These are phyloP conservation scores for Geoglossum glabrum DNA, from an alignment of 495 filamentous ascomycete genomes.

Conservation along the genomic window DNA sequence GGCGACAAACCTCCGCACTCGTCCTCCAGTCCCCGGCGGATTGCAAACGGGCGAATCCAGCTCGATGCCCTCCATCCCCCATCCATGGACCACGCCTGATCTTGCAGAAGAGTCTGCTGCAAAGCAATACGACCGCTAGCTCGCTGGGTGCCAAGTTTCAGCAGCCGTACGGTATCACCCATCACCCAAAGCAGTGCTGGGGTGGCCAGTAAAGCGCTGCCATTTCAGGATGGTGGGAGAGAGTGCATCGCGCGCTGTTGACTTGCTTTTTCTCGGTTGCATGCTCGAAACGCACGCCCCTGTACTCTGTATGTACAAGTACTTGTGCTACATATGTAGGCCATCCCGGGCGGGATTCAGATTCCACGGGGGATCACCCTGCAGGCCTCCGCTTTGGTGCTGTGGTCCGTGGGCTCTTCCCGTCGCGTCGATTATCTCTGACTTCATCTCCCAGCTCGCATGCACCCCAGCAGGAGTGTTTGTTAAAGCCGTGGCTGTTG, in stretches of 20 bases:
- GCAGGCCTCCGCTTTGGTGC: background rate
- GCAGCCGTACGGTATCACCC: background rate
- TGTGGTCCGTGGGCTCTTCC: slow-evolving; percentile 1
- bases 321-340: too few species aligned
- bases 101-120: background rate
- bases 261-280: background rate
- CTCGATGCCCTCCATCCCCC: background rate
- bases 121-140: background rate
- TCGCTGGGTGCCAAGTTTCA: background rate
- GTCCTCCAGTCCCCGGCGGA: background rate
- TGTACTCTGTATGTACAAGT: too few species aligned
- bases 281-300: background rate
- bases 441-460: background rate
- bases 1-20: background rate
- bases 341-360: background rate
- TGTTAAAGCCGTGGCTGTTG: background rate
- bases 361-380: background rate
- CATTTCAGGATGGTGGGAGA: background rate
- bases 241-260: background rate
- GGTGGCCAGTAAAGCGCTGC: background rate
- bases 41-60: background rate
- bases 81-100: too few species aligned
- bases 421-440: slow-evolving; percentile 1
- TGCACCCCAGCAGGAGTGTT: background rate
- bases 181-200: background rate